Conservation (phyloP, 2,329 filamentous ascomycete genomes). For the Colletotrichum camelliae region DNA sequence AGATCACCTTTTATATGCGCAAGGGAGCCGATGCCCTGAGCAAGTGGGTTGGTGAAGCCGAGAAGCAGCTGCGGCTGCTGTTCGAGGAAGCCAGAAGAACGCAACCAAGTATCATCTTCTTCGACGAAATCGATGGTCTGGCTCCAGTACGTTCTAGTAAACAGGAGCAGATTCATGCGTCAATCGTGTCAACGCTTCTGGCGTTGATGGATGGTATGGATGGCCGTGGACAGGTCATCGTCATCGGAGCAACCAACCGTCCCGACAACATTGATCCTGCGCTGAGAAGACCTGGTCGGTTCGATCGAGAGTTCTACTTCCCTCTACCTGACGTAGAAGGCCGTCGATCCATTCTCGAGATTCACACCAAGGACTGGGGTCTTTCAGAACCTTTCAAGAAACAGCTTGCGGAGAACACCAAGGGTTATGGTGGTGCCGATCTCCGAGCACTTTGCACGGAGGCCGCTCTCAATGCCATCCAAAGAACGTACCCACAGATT, state of each 20-base stretch:
- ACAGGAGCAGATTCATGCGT: constrained; percentile 98
- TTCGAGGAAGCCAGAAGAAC: constrained; percentile 96
- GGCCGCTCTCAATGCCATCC: constrained; percentile 92
- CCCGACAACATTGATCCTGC: constrained; percentile 97
- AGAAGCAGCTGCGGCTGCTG: constrained; percentile 88
- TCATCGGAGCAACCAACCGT: constrained; percentile 97
- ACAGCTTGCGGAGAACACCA: constrained; percentile 84
- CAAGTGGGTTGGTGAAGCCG: constrained; percentile 99
- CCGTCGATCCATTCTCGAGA: constrained; percentile 87
- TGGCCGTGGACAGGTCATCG: constrained; percentile 95
- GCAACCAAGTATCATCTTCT: constrained; percentile 99
- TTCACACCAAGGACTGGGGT: constrained; percentile 95
- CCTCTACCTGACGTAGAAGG: constrained; percentile 83
- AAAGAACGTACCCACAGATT: constrained; percentile 94
- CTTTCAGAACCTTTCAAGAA: constrained; percentile 80
- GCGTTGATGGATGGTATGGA: constrained; percentile 99
- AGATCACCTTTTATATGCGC: constrained; percentile 99
- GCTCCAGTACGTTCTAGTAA: constrained; percentile 97
- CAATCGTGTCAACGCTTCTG: constrained; percentile 92
- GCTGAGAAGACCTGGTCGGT: constrained; percentile 90
- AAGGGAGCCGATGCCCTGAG: constrained; percentile 97
- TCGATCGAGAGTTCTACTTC: constrained; percentile 98
- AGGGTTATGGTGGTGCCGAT: constrained; percentile 96
- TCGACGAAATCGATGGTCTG: constrained; percentile 97
- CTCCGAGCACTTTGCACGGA: constrained; percentile 93